Percentiles rank a stretch among this genome's conserved stretches.
Conservation (phyloP, 805 yeast species). For the Saccharomycopsis babjevae region DNA sequence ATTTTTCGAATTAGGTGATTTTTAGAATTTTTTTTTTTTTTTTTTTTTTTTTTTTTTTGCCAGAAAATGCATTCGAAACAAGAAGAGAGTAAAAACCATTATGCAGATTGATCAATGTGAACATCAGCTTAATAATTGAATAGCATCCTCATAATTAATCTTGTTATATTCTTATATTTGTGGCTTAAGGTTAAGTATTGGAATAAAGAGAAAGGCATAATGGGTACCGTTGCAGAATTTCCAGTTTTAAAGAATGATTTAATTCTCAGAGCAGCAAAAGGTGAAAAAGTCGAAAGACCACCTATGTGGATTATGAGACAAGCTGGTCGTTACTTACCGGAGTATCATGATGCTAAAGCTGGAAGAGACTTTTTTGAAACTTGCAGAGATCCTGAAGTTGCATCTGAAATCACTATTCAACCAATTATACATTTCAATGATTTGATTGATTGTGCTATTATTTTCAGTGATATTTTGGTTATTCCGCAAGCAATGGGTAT, state of each 20-base stretch:
- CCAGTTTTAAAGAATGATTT: constrained; percentile 82
- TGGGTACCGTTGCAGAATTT: constrained; percentile 30
- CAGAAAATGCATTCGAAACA: too few species aligned
- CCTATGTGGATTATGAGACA: constrained; percentile 98
- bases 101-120: too few species aligned
- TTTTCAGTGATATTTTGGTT: constrained; percentile 89
- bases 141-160: too few species aligned
- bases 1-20: too few species aligned
- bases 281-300: constrained; percentile 87
- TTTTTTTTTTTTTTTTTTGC: too few species aligned
- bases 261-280: constrained; percentile 83
- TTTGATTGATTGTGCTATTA: constrained; percentile 90
- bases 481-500: constrained; percentile 98
- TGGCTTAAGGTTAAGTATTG: background rate
- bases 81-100: too few species aligned
- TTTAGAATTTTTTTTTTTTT: too few species aligned
- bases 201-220: background rate
- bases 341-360: constrained; percentile 83
- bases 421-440: constrained; percentile 88
- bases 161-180: background rate
- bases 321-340: constrained; percentile 90
- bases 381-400: constrained; percentile 91
- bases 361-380: constrained; percentile 84
- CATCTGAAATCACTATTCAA: constrained; percentile 89
- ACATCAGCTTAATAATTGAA: too few species aligned